Conservation (phyloP, 208 protist genomes). For the Crithidia expoeki region DNA sequence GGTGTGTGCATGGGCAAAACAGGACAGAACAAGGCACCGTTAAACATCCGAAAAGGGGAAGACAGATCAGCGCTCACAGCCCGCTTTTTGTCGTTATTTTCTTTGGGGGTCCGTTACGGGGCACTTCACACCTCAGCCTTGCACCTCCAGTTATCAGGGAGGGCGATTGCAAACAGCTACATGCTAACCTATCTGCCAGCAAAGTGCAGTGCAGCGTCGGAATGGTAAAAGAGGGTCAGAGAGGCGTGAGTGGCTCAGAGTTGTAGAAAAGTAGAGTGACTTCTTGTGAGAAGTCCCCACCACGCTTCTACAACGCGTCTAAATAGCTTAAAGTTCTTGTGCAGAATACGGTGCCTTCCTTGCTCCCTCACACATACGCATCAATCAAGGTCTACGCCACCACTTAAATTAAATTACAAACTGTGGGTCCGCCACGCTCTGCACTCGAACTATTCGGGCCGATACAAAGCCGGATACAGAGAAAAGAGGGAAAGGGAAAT, state of each 20-base stretch:
- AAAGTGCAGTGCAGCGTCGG: background rate
- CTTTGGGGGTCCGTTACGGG: background rate
- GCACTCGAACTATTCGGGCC: constrained; percentile 11
- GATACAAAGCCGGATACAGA: background rate
- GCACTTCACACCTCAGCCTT: background rate
- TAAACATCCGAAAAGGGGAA: background rate
- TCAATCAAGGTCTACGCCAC: background rate
- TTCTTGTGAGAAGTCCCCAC: constrained; percentile 17
- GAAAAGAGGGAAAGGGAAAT: background rate
- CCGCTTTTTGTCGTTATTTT: background rate
- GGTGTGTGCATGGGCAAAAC: background rate
- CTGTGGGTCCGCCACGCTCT: constrained; percentile 17
- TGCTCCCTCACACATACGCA: background rate
- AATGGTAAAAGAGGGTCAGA: constrained; percentile 13
- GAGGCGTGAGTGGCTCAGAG: background rate
- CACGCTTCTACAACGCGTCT: background rate
- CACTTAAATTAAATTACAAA: constrained; percentile 13
- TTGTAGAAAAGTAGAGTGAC: background rate
- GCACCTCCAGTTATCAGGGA: constrained; percentile 5
- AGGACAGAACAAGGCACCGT: background rate
- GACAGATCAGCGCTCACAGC: background rate
- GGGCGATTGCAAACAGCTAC: background rate
- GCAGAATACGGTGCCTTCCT: background rate
- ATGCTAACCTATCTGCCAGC: background rate
- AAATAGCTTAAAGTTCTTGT: background rate